Conservation (phyloP, 768 basidiomycete genomes). For the Lyophyllum shimeji region DNA sequence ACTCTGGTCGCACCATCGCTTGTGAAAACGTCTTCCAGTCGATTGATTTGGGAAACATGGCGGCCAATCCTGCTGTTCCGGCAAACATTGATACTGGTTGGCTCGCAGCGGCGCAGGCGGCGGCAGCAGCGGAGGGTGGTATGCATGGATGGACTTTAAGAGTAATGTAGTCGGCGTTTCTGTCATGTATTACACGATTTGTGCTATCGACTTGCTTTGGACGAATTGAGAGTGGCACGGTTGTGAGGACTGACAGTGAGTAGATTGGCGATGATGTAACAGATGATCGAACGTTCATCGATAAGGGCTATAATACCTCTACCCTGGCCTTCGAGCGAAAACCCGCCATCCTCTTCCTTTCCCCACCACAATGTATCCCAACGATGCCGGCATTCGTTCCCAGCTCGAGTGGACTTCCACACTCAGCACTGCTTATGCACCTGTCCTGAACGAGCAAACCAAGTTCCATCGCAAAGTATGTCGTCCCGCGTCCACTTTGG, state of each 20-base stretch:
- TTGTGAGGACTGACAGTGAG: neutral
- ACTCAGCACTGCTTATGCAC: constrained; percentile 70
- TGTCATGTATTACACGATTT: constrained; percentile 28
- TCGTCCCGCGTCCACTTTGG: constrained; percentile 1
- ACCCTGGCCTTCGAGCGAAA: constrained; percentile 6
- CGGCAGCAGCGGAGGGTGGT: constrained; percentile 63
- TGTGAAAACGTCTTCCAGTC: constrained; percentile 79
- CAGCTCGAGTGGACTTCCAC: constrained; percentile 93
- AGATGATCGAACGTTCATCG: constrained; percentile 19
- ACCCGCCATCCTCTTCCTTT: constrained; percentile 18
- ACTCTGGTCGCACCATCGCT: constrained; percentile 81
- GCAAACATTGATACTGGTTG: constrained; percentile 60
- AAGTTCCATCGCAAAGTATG: constrained; percentile 90
- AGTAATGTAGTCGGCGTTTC: constrained; percentile 56
- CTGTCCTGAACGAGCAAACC: constrained; percentile 72
- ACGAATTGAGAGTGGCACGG: constrained; percentile 12
- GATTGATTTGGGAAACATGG: constrained; percentile 59
- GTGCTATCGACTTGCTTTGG: constrained; percentile 40
- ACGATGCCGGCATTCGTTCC: constrained; percentile 59
- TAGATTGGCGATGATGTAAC: constrained; percentile 7
- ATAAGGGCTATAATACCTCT: constrained; percentile 13
- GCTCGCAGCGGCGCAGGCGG: constrained; percentile 74
- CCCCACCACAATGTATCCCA: constrained; percentile 48
- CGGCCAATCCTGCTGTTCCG: constrained; percentile 43
- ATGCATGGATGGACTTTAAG: constrained; percentile 77